Percentiles rank a stretch among this genome's conserved stretches.
Conservation (phyloP, 2,329 filamentous ascomycete species). For the Aspergillus latus region DNA sequence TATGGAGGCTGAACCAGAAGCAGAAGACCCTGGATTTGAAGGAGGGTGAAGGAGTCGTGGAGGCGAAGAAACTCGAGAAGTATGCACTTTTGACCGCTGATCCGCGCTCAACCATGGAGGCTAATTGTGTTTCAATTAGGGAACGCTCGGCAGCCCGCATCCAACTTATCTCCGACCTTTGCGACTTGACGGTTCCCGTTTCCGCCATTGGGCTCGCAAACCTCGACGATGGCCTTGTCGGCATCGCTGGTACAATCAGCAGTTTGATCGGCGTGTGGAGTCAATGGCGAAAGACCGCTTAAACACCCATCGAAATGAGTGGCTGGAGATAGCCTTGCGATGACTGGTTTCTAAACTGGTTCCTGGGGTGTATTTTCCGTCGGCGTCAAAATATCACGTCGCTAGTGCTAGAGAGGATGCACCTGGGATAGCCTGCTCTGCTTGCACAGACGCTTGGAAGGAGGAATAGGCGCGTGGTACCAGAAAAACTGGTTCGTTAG, state of each 20-base stretch:
- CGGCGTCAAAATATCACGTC: neutral
- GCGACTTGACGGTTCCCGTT: conserved; percentile 78
- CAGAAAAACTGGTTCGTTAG: neutral
- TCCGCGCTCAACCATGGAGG: neutral
- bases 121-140: conserved; percentile 40
- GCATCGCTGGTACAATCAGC: conserved; percentile 84
- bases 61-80: conserved; percentile 83
- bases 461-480: neutral
- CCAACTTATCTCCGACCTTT: conserved; percentile 85
- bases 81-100: conserved; percentile 44
- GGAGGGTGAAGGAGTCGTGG: conserved; percentile 88
- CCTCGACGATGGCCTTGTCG: conserved; percentile 90
- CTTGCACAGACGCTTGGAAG: neutral
- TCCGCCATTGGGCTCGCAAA: conserved; percentile 72
- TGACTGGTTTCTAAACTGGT: neutral
- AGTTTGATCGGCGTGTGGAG: conserved; percentile 80
- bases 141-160: conserved; percentile 72
- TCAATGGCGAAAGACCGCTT: conserved; percentile 92
- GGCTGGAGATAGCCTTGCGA: neutral
- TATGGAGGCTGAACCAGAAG: conserved; percentile 69
- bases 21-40: conserved; percentile 73
- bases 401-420: neutral
- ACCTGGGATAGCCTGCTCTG: neutral
- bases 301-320: conserved; percentile 16
- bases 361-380: neutral